Base-by-base conservation (phyloP, 768 basidiomycete genomes). In the Lactarius quietus region DNA sequence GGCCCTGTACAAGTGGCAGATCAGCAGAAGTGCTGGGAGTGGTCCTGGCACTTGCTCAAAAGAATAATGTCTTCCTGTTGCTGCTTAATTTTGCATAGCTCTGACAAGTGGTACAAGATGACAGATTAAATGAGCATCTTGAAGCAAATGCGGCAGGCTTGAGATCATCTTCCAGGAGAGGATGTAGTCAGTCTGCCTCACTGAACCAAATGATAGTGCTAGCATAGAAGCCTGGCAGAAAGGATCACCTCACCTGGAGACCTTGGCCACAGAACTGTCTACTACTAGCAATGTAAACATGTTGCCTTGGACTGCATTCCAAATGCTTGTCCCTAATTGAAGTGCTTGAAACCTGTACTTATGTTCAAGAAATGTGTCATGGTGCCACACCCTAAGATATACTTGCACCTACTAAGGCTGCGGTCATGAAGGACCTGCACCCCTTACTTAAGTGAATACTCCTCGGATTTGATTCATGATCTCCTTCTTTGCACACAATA, bases 1-100 rank as follows among this genome's bases (percentile, higher is more conserved):
- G 43, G 56, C 65, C 70, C 61, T 66, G 70, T 33, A 48, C 69
- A 67, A 35, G 66, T 58, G 7, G 70, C 77, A 8, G 82, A 64
- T 8, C 80, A 81, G 41, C 84, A 77, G 57, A 81, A 78, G 67
- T 74, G 76, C 58, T 87, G 80, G 18, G 84, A 80, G 33, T 89
- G 81, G 72, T 88, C 87, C 4, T 84, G 81, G 14, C 89, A 82
- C 28, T 83, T 83, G 67, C 79, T 86, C 1, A 89, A 87, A 52
- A 92, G 79, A 4, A 88, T 80, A 28, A 88, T 74, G 72, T 97
- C 94, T 74, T 96, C 94, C 73, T 97, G 95, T 35, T 88, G 79
- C 68, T 94, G 91, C 72, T 93, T 92, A 73, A 97, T 89, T 74
- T 92, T 92, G 39, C 89, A 84, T 39, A 92, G 80, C 73, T 91